Evolutionary conservation across 176 grass and related monocot genomes (phyloP).

Genomic region (Avena insularis): DNA sequence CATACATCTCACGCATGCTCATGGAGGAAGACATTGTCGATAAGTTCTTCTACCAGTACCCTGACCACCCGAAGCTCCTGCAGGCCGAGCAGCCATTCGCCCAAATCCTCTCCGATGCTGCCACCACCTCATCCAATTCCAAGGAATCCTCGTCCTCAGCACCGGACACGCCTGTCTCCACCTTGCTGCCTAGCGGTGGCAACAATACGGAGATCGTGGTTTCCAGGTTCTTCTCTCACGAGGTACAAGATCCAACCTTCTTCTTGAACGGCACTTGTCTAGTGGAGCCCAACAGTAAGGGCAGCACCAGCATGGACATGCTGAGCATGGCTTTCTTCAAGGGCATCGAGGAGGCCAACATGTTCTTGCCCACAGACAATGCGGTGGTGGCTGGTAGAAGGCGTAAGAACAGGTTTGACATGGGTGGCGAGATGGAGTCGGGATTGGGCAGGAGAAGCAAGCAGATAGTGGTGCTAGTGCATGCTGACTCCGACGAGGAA

Average conservation of each 20-base stretch:
- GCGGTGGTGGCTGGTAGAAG: constrained; percentile 28
- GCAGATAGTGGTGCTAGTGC: not conserved
- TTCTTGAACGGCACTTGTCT: not conserved
- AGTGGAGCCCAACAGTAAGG: not conserved
- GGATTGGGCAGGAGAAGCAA: not conserved
- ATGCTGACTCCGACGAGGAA: constrained; percentile 23
- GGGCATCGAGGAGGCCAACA: constrained; percentile 56
- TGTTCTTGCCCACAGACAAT: constrained; percentile 48
- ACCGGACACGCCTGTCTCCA: not conserved
- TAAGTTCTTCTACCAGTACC: constrained; percentile 41
- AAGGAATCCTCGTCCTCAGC: not conserved
- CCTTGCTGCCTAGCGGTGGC: not conserved
- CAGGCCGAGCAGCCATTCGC: constrained; percentile 41
- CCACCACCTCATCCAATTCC: not conserved
- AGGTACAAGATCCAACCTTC: constrained; percentile 13
- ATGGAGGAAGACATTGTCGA: constrained; percentile 45
- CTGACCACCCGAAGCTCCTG: constrained; percentile 36
- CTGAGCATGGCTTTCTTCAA: constrained; percentile 18
- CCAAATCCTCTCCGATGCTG: constrained; percentile 28
- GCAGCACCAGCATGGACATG: not conserved
- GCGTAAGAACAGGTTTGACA: constrained; percentile 39
- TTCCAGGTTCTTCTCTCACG: not conserved
- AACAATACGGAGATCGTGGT: not conserved
- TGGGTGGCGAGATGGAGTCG: constrained; percentile 36
- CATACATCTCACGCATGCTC: constrained; percentile 30